phyloP scores from a whole-genome alignment of 805 yeast genomes.

The Kodamaea kakaduensis region DNA sequence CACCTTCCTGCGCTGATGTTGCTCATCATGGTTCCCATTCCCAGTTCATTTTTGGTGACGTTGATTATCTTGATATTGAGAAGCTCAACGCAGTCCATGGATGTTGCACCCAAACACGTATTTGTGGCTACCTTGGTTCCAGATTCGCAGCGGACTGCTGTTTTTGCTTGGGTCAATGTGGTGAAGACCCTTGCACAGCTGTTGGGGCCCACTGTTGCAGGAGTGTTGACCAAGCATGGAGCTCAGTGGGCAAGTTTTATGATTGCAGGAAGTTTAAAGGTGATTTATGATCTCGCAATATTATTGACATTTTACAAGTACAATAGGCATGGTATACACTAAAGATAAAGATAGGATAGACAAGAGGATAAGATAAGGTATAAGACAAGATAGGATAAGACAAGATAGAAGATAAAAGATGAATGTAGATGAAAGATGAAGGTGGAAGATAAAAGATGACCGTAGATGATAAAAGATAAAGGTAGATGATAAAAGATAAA shows the following conservation, averaged over 20 bases:
- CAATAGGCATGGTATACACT: slow-evolving; percentile 18
- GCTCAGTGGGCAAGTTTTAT: slow-evolving; percentile 42
- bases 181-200: slow-evolving; percentile 40
- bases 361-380: too few species aligned
- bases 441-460: too few species aligned
- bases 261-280: slow-evolving; percentile 38
- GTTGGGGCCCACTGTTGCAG: slow-evolving; percentile 42
- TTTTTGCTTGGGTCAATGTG: slow-evolving; percentile 43
- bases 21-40: slow-evolving; percentile 37
- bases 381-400: too few species aligned
- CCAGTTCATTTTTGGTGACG: slow-evolving; percentile 28
- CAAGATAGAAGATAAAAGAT: too few species aligned
- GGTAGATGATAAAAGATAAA: too few species aligned
- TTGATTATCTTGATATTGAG: slow-evolving; percentile 30
- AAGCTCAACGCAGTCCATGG: slow-evolving; percentile 44
- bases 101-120: slow-evolving; percentile 46
- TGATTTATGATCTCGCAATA: slow-evolving; percentile 39
- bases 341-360: slow-evolving; percentile 1
- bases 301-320: slow-evolving; percentile 23
- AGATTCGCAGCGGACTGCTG: slow-evolving; percentile 39
- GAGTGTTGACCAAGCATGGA: slow-evolving; percentile 32
- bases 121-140: slow-evolving; percentile 41
- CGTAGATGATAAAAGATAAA: too few species aligned
- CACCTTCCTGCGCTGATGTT: slow-evolving; percentile 43
- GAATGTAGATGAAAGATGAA: too few species aligned